These are phyloP conservation scores for Paecilomyces sp. DNA, from an alignment of 2,329 filamentous ascomycete species.

Conservation along the genomic window DNA sequence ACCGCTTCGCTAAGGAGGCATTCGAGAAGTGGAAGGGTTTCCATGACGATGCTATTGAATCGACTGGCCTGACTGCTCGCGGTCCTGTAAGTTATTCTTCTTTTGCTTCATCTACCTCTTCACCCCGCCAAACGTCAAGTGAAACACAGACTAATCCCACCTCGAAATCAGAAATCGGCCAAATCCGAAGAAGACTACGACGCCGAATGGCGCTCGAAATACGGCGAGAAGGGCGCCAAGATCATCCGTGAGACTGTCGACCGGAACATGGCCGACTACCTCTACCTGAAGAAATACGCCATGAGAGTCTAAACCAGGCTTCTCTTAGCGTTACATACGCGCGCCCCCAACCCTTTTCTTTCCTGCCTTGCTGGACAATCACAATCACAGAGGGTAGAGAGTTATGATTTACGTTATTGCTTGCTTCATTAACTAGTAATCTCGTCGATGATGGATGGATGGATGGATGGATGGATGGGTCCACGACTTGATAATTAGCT, in stretches of 20 bases:
- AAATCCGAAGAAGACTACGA: conserved; percentile 50
- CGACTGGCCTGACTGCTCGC: conserved; percentile 62
- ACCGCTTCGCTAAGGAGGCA: conserved; percentile 59
- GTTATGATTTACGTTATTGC: too few relatives aligned
- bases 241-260: conserved; percentile 54
- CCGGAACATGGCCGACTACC: conserved; percentile 53
- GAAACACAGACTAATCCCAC: background rate
- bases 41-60: conserved; percentile 89
- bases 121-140: background rate
- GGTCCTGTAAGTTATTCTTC: conserved; percentile 29
- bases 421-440: too few relatives aligned
- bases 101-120: background rate
- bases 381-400: too few relatives aligned
- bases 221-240: conserved; percentile 52
- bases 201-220: conserved; percentile 55
- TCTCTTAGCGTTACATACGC: background rate
- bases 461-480: too few relatives aligned
- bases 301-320: conserved; percentile 40
- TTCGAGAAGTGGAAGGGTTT: conserved; percentile 98
- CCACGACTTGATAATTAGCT: too few relatives aligned
- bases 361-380: too few relatives aligned
- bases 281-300: conserved; percentile 60
- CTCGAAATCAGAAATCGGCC: conserved; percentile 19
- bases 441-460: too few relatives aligned
- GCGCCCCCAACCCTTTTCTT: too few relatives aligned